A percentile compares a stretch with the other conserved stretches of the same genome.
Evolutionary conservation across 2,329 filamentous ascomycete species (phyloP).

Genomic region (Sporothrix schenckii): DNA sequence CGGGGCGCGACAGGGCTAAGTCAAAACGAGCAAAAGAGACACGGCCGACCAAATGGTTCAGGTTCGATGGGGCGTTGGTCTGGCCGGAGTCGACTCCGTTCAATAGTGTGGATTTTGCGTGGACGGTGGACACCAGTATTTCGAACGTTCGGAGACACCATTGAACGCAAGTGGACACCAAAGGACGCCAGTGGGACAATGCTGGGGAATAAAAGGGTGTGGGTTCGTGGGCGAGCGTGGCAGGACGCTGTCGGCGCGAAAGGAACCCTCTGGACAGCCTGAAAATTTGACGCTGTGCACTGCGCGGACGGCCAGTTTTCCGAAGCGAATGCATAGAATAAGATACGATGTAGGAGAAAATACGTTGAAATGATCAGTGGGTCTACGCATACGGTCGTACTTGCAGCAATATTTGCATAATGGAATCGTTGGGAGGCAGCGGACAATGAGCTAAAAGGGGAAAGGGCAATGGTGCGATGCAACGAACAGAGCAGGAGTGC

Average conservation of each 20-base stretch:
- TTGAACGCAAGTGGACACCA: neutral
- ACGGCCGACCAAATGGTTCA: neutral
- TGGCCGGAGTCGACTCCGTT: constrained; percentile 21
- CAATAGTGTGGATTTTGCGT: neutral
- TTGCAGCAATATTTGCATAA: neutral
- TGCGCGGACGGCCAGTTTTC: neutral
- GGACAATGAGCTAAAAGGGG: neutral
- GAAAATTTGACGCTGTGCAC: neutral
- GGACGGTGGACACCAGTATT: no score
- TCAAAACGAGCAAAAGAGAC: neutral
- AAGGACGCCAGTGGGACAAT: neutral
- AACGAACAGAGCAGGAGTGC: neutral
- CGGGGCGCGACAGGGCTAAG: neutral
- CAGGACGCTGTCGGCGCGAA: no score
- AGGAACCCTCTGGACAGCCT: neutral
- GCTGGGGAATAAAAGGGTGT: neutral
- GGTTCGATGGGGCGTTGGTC: neutral
- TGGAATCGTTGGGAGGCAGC: neutral
- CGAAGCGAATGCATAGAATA: neutral
- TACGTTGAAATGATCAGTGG: constrained; percentile 20
- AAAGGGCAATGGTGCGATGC: neutral
- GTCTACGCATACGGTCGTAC: neutral
- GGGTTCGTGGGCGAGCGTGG: neutral
- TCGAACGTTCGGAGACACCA: no score
- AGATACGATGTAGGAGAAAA: no score